Conservation (phyloP, 2,329 filamentous ascomycete genomes). For the Sporothrix pseudoabietina region DNA sequence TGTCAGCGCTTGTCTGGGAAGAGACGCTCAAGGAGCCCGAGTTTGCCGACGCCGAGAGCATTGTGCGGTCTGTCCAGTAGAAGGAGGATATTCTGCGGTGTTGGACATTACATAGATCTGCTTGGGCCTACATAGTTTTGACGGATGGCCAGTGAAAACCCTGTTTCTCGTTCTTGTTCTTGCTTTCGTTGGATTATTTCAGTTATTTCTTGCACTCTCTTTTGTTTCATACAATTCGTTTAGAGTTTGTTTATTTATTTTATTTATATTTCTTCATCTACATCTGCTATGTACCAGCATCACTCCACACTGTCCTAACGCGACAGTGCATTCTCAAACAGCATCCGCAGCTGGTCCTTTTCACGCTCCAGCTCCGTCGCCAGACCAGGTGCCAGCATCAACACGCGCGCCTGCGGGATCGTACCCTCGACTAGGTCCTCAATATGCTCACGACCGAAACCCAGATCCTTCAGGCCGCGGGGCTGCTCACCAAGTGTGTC, state of each 20-base stretch:
- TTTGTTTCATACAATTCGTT: background rate
- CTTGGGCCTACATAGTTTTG: background rate
- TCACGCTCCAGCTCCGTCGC: conserved; percentile 69
- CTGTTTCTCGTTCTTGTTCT: background rate
- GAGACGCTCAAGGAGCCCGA: conserved; percentile 45
- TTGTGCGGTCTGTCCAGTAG: conserved; percentile 21
- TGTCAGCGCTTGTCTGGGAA: conserved; percentile 46
- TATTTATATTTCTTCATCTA: background rate
- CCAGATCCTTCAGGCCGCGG: conserved; percentile 77
- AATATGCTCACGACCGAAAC: conserved; percentile 74
- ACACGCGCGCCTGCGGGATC: conserved; percentile 83
- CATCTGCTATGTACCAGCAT: background rate
- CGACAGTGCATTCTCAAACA: conserved; percentile 65
- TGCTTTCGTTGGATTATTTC: background rate
- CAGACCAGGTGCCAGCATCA: conserved; percentile 87
- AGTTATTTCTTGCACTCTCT: background rate
- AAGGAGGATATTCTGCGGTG: background rate
- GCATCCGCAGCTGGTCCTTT: conserved; percentile 66
- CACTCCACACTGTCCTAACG: conserved; percentile 9
- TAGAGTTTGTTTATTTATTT: background rate
- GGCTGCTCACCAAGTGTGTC: conserved; percentile 87
- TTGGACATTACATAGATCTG: background rate
- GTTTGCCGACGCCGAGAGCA: conserved; percentile 37
- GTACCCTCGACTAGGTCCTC: conserved; percentile 90
- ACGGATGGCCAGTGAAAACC: background rate